Evolutionary conservation across 345 rosid species (phyloP), one percentile per base, ranked within the genome.

Genomic region (Abelmoschus esculentus): DNA sequence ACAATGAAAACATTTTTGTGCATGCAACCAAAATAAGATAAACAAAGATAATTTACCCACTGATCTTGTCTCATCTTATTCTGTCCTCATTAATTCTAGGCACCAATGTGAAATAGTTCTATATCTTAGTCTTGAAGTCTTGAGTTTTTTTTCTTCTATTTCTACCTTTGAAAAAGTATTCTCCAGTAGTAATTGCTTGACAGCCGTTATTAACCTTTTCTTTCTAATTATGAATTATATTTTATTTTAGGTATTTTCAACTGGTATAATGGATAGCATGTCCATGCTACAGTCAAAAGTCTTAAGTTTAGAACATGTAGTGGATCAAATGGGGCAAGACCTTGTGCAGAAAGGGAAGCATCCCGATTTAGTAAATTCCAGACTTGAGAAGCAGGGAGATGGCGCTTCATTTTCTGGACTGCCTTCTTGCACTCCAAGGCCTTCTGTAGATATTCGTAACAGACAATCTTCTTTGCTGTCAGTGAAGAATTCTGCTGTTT

Each of bases 271-370:
- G 83, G 90, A 84, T 72, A 85, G 77, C 70, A 80, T 90, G 77
- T 86, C 89, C 6, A 71, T 75, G 75, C 75, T 93, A 75, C 87
- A 86, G 75, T 86, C 92, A n/a, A 93, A 89, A 78, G 89, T 93
- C 32, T 77, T 80, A 50, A 82, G 83, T 82, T 79, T 93, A 77
- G 98, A 90, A 76, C 82, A 84, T 80, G 89, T 83, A 69, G 84
- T 88, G 57, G 93, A 83, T 71, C 73, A 80, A 70, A 85, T 89
- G 53, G 75, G 79, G 59, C 83, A 72, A 66, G 84, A 74, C 58
- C 65, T 81, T 64, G 65, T 78, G 75, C 77, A 74, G 42, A 77
- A 80, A 0, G 81, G 75, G 6, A 77, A 80, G 40, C 68, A 70
- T 80, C 62, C 89, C 50, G 81, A 83, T 76, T 73, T 74, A 34